Evolutionary conservation across 169 alveolate species (phyloP).

Genomic region (Miamiensis avidus): DNA sequence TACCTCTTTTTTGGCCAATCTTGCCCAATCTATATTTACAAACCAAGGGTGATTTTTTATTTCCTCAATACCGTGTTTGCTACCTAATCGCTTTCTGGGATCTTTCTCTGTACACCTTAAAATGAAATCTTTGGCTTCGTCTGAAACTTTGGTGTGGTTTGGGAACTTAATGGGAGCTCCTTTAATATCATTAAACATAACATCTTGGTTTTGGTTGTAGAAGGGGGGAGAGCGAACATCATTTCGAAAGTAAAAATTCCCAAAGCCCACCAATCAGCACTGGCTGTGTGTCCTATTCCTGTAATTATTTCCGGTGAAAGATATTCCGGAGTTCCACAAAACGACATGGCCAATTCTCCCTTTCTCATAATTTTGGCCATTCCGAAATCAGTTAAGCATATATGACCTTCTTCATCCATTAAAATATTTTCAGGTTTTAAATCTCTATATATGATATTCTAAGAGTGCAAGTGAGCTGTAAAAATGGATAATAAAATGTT

Average conservation of each 20-base stretch:
- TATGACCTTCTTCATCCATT: constrained; percentile 76
- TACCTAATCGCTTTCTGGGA: constrained; percentile 67
- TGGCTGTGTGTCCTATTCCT: constrained; percentile 50
- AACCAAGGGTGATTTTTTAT: constrained; percentile 80
- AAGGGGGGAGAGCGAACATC: constrained; percentile 71
- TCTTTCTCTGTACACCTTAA: constrained; percentile 47
- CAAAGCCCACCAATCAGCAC: constrained; percentile 73
- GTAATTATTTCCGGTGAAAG: constrained; percentile 68
- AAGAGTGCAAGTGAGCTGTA: constrained; percentile 72
- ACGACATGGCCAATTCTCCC: constrained; percentile 52
- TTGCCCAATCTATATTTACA: constrained; percentile 71
- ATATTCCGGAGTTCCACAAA: constrained; percentile 76
- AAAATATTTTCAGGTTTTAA: constrained; percentile 84
- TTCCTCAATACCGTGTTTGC: constrained; percentile 65
- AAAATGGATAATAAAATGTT: too few species aligned
- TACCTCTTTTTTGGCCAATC: constrained; percentile 49
- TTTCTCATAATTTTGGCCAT: constrained; percentile 66
- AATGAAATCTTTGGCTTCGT: constrained; percentile 52
- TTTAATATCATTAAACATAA: constrained; percentile 40
- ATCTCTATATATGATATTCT: constrained; percentile 81
- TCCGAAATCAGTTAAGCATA: constrained; percentile 81
- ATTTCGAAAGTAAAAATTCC: constrained; percentile 74
- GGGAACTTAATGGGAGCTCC: constrained; percentile 50
- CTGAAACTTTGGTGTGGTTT: constrained; percentile 35
- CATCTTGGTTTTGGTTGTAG: constrained; percentile 49